Evolutionary conservation across 495 filamentous ascomycete genomes (phyloP).

Genomic region (Cetradonia linearis): DNA sequence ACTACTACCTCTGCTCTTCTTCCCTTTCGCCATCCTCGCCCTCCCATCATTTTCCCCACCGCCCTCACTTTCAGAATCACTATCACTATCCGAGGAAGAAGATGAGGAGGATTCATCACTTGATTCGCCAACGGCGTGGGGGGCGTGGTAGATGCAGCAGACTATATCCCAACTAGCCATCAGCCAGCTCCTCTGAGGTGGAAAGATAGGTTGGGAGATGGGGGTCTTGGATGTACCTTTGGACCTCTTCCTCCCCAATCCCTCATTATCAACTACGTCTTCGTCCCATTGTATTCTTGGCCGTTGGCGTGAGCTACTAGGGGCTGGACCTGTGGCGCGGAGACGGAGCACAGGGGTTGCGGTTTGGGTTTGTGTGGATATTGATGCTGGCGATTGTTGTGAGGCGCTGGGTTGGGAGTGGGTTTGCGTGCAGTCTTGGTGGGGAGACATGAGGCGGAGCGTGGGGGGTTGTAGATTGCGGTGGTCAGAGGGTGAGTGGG

Average conservation of each 20-base stretch:
- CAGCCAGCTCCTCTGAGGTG: background rate
- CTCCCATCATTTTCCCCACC: constrained; percentile 29
- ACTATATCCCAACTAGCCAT: constrained; percentile 42
- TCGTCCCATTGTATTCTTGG: constrained; percentile 78
- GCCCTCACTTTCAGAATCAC: constrained; percentile 37
- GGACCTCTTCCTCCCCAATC: constrained; percentile 80
- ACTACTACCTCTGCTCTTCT: constrained; percentile 19
- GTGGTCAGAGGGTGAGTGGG: no score
- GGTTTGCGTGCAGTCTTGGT: background rate
- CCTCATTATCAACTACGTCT: constrained; percentile 93
- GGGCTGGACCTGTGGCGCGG: constrained; percentile 14
- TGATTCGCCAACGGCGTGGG: constrained; percentile 73
- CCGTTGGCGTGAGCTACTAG: constrained; percentile 3
- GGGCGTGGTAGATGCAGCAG: constrained; percentile 95
- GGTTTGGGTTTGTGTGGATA: constrained; percentile 11
- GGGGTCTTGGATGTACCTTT: constrained; percentile 55
- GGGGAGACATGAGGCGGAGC: background rate
- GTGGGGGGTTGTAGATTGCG: no score
- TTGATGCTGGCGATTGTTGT: constrained; percentile 2
- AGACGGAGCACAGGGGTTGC: constrained; percentile 23
- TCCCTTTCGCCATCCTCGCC: constrained; percentile 18
- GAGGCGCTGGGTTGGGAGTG: background rate
- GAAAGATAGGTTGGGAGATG: background rate
- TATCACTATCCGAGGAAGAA: constrained; percentile 52
- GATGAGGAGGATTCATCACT: constrained; percentile 62